These are phyloP conservation scores for Geotrichum reessii DNA, from an alignment of 1,139 yeast species.

Conservation along the genomic window DNA sequence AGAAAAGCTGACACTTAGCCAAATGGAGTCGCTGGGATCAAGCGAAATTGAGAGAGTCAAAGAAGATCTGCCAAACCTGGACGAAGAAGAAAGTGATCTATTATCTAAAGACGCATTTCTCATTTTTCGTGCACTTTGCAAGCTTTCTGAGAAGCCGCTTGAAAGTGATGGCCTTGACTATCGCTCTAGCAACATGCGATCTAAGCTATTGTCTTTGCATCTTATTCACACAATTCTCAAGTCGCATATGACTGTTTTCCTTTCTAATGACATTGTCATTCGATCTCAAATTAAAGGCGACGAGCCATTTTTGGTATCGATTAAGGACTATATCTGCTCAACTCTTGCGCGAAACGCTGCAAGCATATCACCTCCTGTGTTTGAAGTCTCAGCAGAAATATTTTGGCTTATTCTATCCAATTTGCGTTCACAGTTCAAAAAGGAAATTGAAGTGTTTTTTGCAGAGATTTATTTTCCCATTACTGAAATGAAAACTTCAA, in stretches of 20 bases:
- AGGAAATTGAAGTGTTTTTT: conserved; percentile 89
- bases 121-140: conserved; percentile 90
- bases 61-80: conserved; percentile 28
- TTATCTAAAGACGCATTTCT: conserved; percentile 86
- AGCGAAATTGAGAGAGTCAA: conserved; percentile 23
- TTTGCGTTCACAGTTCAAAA: conserved; percentile 78
- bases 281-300: conserved; percentile 54
- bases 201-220: conserved; percentile 82
- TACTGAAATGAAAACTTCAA: conserved; percentile 84
- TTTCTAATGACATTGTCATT: conserved; percentile 58
- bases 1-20: conserved; percentile 25
- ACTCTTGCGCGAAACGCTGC: conserved; percentile 89
- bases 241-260: conserved; percentile 78
- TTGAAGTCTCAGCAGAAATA: conserved; percentile 85
- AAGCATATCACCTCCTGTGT: conserved; percentile 84
- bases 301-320: conserved; percentile 67
- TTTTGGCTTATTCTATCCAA: conserved; percentile 85
- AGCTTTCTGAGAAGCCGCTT: conserved; percentile 73
- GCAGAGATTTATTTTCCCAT: conserved; percentile 93
- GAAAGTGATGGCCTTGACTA: conserved; percentile 71
- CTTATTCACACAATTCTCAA: conserved; percentile 79
- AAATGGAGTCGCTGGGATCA: conserved; percentile 25
- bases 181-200: conserved; percentile 87
- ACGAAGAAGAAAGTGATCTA: conserved; percentile 53
- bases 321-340: conserved; percentile 77